phyloP scores from a whole-genome alignment of 495 filamentous ascomycete genomes.

The Penicillium herquei region DNA sequence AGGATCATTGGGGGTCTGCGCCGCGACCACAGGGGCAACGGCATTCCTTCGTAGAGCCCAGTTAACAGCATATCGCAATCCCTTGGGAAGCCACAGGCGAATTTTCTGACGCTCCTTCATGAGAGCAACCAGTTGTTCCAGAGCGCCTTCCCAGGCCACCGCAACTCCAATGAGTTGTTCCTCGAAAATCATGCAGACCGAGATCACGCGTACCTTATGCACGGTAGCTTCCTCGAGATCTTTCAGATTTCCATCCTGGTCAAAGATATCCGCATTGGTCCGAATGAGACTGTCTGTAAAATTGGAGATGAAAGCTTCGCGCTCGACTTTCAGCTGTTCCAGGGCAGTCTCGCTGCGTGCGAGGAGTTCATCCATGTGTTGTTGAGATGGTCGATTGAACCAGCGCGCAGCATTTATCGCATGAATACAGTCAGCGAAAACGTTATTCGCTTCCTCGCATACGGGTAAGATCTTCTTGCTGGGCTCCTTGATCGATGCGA shows the following conservation, averaged over 20 bases:
- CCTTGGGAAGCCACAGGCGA: slow-evolving; percentile 24
- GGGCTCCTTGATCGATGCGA: slow-evolving; percentile 23
- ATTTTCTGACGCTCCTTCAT: slow-evolving; percentile 23
- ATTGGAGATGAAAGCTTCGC: slow-evolving; percentile 20
- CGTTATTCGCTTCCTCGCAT: slow-evolving; percentile 20
- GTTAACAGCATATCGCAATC: slow-evolving; percentile 24
- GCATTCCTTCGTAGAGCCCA: slow-evolving; percentile 17
- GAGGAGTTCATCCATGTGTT: slow-evolving; percentile 14
- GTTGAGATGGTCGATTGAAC: slow-evolving; percentile 22
- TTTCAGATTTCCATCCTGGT: slow-evolving; percentile 22
- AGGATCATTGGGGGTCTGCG: slow-evolving; percentile 17
- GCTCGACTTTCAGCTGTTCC: slow-evolving; percentile 15
- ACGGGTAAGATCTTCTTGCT: slow-evolving; percentile 21
- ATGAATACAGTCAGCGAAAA: slow-evolving; percentile 21
- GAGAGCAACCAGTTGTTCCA: slow-evolving; percentile 19
- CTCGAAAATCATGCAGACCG: slow-evolving; percentile 30
- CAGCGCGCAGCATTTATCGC: slow-evolving; percentile 26
- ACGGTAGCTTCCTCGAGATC: slow-evolving; percentile 10
- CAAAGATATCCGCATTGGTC: slow-evolving; percentile 26
- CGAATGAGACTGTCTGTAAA: slow-evolving; percentile 27
- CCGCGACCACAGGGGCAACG: slow-evolving; percentile 17
- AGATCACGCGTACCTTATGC: slow-evolving; percentile 18
- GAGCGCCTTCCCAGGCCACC: slow-evolving; percentile 19
- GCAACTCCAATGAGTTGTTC: slow-evolving; percentile 27
- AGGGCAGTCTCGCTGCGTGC: slow-evolving; percentile 15